These are phyloP conservation scores for Neurospora sp. DNA, from an alignment of 495 filamentous ascomycete genomes.

Conservation along the genomic window DNA sequence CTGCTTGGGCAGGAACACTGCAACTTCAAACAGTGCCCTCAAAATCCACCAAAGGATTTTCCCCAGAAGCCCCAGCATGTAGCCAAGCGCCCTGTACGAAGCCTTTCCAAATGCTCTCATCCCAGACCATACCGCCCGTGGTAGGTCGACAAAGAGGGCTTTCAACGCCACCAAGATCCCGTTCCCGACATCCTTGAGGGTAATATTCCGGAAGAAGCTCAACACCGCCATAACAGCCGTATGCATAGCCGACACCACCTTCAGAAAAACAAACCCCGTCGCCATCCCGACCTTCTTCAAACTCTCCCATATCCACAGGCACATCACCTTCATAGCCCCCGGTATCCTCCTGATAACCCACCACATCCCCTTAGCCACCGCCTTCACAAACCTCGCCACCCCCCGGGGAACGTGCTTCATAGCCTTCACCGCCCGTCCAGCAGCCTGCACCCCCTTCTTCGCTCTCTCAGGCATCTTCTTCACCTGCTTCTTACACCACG, in stretches of 20 bases:
- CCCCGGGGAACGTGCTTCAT: conserved; percentile 11
- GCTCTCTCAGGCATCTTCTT: conserved; percentile 17
- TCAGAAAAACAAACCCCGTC: conserved; percentile 15
- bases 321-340: conserved; percentile 14
- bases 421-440: conserved; percentile 6
- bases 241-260: conserved; percentile 24
- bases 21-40: conserved; percentile 15
- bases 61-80: conserved; percentile 22
- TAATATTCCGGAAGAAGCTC: conserved; percentile 27
- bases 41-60: conserved; percentile 18
- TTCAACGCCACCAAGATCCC: conserved; percentile 20
- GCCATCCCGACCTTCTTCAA: conserved; percentile 18
- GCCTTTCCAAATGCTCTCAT: conserved; percentile 15
- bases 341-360: conserved; percentile 21
- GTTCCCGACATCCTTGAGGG: conserved; percentile 28
- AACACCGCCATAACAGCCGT: conserved; percentile 24
- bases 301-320: conserved; percentile 23
- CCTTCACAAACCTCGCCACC: conserved; percentile 12
- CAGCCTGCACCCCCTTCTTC: conserved; percentile 9
- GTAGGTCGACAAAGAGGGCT: conserved; percentile 25
- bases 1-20: conserved; percentile 26
- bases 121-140: conserved; percentile 17
- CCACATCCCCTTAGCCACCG: conserved; percentile 9
- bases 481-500: conserved; percentile 16
- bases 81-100: conserved; percentile 13